phyloP scores from a whole-genome alignment of 2,329 filamentous ascomycete species.

The Trichoderma afroharzianum region DNA sequence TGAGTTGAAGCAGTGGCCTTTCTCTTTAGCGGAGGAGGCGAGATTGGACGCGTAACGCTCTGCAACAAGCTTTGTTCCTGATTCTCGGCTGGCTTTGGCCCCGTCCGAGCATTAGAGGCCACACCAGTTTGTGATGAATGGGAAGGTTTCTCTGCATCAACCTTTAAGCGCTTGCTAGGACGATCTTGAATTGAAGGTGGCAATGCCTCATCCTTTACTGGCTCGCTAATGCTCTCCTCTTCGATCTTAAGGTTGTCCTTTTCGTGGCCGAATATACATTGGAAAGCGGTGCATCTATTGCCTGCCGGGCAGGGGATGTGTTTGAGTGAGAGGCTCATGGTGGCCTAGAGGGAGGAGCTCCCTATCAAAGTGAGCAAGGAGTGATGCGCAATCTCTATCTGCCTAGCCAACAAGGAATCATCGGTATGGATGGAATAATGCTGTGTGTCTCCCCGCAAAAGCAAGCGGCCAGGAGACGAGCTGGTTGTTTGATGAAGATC shows the following conservation, averaged over 20 bases:
- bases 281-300: slow-evolving; percentile 45
- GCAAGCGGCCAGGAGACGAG: neutral
- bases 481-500: neutral
- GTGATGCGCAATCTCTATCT: neutral
- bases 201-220: neutral
- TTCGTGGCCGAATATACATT: slow-evolving; percentile 49
- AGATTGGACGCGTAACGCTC: slow-evolving; percentile 30
- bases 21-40: slow-evolving; percentile 34
- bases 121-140: neutral
- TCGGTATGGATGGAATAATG: neutral
- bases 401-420: neutral
- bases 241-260: slow-evolving; percentile 28
- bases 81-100: neutral
- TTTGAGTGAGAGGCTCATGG: slow-evolving; percentile 43
- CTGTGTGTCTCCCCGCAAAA: neutral
- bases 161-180: slow-evolving; percentile 31
- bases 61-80: slow-evolving; percentile 15
- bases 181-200: slow-evolving; percentile 26
- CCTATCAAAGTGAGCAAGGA: neutral
- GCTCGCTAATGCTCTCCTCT: neutral
- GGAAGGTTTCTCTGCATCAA: slow-evolving; percentile 20
- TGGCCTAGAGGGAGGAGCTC: neutral
- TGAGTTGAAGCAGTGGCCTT: slow-evolving; percentile 19
- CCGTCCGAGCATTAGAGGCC: neutral
- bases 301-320: slow-evolving; percentile 50